Evolutionary conservation across 768 basidiomycete species (phyloP).

Genomic region (Xanthoconium stramineum): DNA sequence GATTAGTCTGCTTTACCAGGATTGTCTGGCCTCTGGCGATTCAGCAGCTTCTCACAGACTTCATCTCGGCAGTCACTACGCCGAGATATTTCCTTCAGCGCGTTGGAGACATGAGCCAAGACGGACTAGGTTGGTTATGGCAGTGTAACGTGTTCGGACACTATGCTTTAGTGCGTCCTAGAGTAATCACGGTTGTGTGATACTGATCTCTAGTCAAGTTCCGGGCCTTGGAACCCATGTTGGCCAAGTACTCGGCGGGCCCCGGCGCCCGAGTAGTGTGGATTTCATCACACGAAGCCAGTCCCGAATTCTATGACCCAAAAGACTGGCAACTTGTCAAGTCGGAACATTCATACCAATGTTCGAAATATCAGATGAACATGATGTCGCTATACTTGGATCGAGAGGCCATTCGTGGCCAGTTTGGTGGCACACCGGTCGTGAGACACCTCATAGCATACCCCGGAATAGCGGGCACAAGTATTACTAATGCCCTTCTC

Average conservation of each 20-base stretch:
- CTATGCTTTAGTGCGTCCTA: slow-evolving; percentile 62
- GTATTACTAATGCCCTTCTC: slow-evolving; percentile 49
- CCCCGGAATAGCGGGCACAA: slow-evolving; percentile 69
- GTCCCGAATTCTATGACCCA: slow-evolving; percentile 49
- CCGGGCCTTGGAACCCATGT: slow-evolving; percentile 53
- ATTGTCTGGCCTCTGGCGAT: slow-evolving; percentile 50
- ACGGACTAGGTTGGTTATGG: slow-evolving; percentile 80
- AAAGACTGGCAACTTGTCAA: slow-evolving; percentile 72
- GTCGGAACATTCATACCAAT: slow-evolving; percentile 63
- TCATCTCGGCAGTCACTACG: slow-evolving; percentile 46
- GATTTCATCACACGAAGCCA: slow-evolving; percentile 72
- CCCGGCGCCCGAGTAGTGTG: slow-evolving; percentile 65
- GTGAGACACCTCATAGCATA: slow-evolving; percentile 58
- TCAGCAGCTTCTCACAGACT: slow-evolving; percentile 45
- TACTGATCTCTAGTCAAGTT: slow-evolving; percentile 43
- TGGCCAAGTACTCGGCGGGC: slow-evolving; percentile 42
- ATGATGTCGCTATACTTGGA: slow-evolving; percentile 59
- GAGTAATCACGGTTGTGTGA: neutral
- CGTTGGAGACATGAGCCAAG: slow-evolving; percentile 54
- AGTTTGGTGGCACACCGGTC: slow-evolving; percentile 8
- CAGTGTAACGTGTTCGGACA: slow-evolving; percentile 84
- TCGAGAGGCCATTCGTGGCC: slow-evolving; percentile 34
- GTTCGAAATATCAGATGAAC: slow-evolving; percentile 75
- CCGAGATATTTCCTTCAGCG: slow-evolving; percentile 60
- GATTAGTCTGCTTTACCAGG: slow-evolving; percentile 53